These are phyloP conservation scores for Populus euphratica DNA, from an alignment of 345 rosid genomes.

Conservation along the genomic window DNA sequence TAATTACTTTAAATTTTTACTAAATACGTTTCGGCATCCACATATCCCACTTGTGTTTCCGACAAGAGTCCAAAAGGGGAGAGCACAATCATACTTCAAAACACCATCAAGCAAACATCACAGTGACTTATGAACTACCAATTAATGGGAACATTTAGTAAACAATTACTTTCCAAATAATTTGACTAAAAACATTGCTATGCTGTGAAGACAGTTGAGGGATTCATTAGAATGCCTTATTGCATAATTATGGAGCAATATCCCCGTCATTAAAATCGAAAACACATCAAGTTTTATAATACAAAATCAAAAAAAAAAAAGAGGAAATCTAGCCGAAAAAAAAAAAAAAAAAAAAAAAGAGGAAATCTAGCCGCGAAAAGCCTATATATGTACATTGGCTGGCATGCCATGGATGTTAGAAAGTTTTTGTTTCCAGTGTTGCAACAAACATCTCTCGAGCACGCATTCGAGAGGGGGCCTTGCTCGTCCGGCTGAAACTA, in stretches of 20 bases:
- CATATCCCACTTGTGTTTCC: slow-evolving; percentile 27
- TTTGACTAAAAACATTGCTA: slow-evolving; percentile 11
- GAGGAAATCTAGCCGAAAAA: not conserved
- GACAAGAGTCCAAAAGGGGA: slow-evolving; percentile 20
- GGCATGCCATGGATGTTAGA: not conserved
- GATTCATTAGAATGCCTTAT: slow-evolving; percentile 8
- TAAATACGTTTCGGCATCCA: not conserved
- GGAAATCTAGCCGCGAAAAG: not conserved
- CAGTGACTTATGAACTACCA: slow-evolving; percentile 47
- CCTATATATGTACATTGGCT: not conserved
- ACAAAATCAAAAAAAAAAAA: no score
- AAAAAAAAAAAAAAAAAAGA: no score
- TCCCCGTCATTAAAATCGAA: slow-evolving; percentile 38
- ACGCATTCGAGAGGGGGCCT: not conserved
- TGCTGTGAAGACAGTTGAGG: not conserved
- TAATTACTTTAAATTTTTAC: not conserved
- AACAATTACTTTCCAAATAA: slow-evolving; percentile 16
- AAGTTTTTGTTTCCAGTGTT: not conserved
- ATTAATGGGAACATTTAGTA: slow-evolving; percentile 10
- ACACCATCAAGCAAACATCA: slow-evolving; percentile 25
- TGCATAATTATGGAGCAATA: slow-evolving; percentile 37
- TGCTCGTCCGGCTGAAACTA: not conserved
- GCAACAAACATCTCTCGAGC: not conserved
- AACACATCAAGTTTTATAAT: no score
- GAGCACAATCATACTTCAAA: slow-evolving; percentile 25